Percentiles rank a stretch among this genome's conserved stretches.
These are phyloP conservation scores for Heliophila coronopifolia DNA, from an alignment of 441 rosid species.

Conservation along the genomic window DNA sequence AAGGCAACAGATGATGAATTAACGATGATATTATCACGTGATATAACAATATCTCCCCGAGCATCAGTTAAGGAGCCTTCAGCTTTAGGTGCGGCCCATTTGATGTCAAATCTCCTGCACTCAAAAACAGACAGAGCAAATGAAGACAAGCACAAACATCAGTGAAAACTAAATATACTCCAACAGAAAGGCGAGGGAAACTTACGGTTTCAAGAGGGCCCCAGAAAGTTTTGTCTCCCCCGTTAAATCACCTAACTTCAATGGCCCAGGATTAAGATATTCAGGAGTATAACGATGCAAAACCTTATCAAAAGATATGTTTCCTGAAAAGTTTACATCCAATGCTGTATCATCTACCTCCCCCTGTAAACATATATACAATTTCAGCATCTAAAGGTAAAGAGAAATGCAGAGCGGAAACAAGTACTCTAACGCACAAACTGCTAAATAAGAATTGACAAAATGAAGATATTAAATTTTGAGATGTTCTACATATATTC, in stretches of 20 bases:
- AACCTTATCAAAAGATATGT: constrained; percentile 69
- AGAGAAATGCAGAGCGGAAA: not conserved
- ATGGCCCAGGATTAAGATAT: constrained; percentile 56
- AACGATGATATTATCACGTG: constrained; percentile 74
- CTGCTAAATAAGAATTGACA: not conserved
- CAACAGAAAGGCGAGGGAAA: constrained; percentile 22
- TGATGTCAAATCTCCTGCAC: constrained; percentile 92
- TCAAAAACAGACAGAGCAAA: constrained; percentile 9
- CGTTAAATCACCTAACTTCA: constrained; percentile 78
- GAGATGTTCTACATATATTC: not conserved
- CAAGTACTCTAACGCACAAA: not conserved
- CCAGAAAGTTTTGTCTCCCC: constrained; percentile 99
- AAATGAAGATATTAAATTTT: not conserved
- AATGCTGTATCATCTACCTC: constrained; percentile 91
- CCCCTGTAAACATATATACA: constrained; percentile 48
- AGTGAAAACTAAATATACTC: constrained; percentile 1
- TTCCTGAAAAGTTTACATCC: constrained; percentile 94
- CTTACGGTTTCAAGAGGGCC: constrained; percentile 92
- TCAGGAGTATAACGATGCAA: constrained; percentile 69
- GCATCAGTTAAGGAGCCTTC: constrained; percentile 97
- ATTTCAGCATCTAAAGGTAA: constrained; percentile 20
- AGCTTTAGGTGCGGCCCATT: constrained; percentile 97
- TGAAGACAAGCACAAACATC: constrained; percentile 14
- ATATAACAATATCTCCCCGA: constrained; percentile 93
- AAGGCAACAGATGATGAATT: constrained; percentile 86